phyloP scores from a whole-genome alignment of 306 rosid genomes.

The Malus asiatica region DNA sequence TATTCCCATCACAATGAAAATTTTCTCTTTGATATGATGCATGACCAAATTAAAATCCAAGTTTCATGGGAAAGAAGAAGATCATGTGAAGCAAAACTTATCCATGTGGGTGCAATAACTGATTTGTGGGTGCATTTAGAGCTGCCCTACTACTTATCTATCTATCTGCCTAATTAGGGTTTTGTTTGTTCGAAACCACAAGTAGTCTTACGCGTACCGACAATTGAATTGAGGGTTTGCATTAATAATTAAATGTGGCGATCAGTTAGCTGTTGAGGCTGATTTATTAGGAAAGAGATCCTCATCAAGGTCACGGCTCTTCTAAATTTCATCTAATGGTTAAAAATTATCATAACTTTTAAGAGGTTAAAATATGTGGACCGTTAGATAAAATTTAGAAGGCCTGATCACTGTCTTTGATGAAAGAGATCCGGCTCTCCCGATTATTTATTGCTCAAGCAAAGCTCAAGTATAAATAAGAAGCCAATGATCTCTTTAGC shows the following conservation, averaged over 20 bases:
- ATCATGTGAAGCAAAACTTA: background rate
- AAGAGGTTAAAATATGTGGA: no score
- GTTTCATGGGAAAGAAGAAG: background rate
- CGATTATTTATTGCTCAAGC: no score
- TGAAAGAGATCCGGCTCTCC: no score
- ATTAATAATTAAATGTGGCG: slow-evolving; percentile 23
- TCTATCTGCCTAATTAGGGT: slow-evolving; percentile 20
- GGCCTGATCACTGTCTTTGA: rapidly evolving
- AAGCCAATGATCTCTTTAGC: background rate
- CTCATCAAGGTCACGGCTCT: no score
- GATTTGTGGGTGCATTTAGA: background rate
- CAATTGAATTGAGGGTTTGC: slow-evolving; percentile 12
- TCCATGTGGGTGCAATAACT: background rate
- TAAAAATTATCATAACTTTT: no score
- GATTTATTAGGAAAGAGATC: slow-evolving; percentile 10
- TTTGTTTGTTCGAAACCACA: background rate
- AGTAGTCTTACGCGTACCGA: slow-evolving; percentile 1
- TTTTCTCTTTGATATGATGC: background rate
- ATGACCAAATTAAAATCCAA: no score
- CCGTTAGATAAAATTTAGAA: no score
- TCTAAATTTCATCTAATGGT: no score
- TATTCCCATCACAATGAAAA: no score
- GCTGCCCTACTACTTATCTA: background rate
- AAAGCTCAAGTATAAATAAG: background rate
- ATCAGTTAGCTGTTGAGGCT: slow-evolving; percentile 53